phyloP scores from a whole-genome alignment of 2,329 filamentous ascomycete species.

The Verticillium longisporum region DNA sequence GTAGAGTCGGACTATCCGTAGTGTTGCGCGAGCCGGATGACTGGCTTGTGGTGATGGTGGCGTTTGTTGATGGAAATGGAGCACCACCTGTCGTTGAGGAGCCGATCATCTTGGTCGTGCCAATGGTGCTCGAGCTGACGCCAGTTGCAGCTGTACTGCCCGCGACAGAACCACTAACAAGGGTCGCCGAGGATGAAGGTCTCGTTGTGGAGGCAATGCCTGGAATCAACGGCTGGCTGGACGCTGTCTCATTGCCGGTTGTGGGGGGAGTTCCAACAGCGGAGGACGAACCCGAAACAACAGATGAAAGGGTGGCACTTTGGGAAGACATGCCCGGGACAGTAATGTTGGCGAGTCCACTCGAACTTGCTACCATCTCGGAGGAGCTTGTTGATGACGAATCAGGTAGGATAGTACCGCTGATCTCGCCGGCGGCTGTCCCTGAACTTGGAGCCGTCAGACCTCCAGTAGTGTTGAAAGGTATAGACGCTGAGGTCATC shows the following conservation, averaged over 20 bases:
- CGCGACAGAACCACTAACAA: neutral
- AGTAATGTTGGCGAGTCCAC: neutral
- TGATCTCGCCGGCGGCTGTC: neutral
- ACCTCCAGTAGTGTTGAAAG: neutral
- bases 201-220: neutral
- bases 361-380: neutral
- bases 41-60: neutral
- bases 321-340: neutral
- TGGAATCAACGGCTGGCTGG: neutral
- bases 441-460: neutral
- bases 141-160: neutral
- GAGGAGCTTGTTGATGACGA: neutral
- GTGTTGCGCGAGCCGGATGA: neutral
- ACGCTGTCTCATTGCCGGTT: neutral
- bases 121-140: neutral
- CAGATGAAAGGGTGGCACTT: neutral
- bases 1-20: neutral
- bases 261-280: neutral
- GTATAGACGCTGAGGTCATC: neutral
- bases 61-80: neutral
- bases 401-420: neutral
- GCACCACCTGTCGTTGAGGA: neutral
- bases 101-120: neutral
- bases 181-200: neutral
- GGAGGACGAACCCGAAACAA: neutral